These are phyloP conservation scores for Purpureocillium takamizusanense DNA, from an alignment of 2,329 filamentous ascomycete species.

Conservation along the genomic window DNA sequence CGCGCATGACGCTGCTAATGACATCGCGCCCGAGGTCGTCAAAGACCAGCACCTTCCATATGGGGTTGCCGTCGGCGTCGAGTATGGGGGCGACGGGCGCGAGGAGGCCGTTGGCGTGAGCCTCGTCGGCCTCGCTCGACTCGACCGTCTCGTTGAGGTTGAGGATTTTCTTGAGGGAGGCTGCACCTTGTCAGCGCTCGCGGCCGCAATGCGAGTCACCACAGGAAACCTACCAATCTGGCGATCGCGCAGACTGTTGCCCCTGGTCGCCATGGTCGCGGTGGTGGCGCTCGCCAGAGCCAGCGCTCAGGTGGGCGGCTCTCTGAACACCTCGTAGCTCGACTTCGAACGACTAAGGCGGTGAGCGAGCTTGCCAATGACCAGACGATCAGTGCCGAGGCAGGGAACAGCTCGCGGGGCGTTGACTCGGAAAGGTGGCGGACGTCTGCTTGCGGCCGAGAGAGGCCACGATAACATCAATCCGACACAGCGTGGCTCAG, in stretches of 20 bases:
- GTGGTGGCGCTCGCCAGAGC: no score
- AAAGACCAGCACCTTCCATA: slow-evolving; percentile 97
- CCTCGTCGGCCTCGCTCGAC: slow-evolving; percentile 52
- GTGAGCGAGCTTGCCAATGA: background rate
- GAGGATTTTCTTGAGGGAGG: slow-evolving; percentile 88
- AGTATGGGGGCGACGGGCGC: slow-evolving; percentile 70
- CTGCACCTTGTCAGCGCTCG: slow-evolving; percentile 32
- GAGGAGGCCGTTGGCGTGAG: slow-evolving; percentile 53
- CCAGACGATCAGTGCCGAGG: no score
- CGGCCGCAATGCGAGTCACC: background rate
- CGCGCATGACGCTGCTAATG: slow-evolving; percentile 89
- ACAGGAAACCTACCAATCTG: slow-evolving; percentile 33
- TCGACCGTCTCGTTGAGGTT: slow-evolving; percentile 76
- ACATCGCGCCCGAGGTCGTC: slow-evolving; percentile 87
- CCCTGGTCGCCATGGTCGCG: slow-evolving; percentile 34
- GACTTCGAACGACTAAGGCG: background rate
- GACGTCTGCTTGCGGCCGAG: background rate
- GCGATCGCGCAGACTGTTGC: slow-evolving; percentile 39
- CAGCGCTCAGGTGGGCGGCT: background rate
- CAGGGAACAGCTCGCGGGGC: no score
- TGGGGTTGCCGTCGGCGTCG: slow-evolving; percentile 79
- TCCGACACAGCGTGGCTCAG: slow-evolving; percentile 1
- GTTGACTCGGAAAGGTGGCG: no score
- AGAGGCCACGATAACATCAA: slow-evolving; percentile 12
- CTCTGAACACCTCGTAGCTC: slow-evolving; percentile 1